phyloP scores from a whole-genome alignment of 208 protist genomes.

The Trypanosomatidae sp. region DNA sequence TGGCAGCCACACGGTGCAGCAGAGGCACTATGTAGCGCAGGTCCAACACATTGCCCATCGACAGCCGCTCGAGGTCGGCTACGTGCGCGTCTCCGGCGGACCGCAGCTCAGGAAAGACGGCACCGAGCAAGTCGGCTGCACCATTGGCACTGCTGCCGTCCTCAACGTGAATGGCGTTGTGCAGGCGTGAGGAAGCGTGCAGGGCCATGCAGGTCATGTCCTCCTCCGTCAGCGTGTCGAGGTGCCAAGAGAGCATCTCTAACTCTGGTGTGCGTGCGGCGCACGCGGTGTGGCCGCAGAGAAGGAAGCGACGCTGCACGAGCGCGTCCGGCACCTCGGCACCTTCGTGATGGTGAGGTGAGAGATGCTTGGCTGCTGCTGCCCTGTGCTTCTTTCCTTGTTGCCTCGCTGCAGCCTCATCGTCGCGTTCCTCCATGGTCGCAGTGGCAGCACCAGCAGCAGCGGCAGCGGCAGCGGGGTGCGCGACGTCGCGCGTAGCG shows the following conservation, averaged over 20 bases:
- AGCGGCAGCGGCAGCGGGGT: constrained; percentile 2
- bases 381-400: not conserved
- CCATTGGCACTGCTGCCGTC: constrained; percentile 1
- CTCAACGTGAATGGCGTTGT: constrained; percentile 60
- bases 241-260: constrained; percentile 78
- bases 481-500: not conserved
- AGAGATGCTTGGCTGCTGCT: not conserved
- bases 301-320: constrained; percentile 58
- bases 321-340: constrained; percentile 50
- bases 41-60: constrained; percentile 43
- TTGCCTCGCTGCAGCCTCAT: not conserved
- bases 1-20: constrained; percentile 66
- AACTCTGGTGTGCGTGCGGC: constrained; percentile 63
- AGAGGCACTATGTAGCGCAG: constrained; percentile 85
- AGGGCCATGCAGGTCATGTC: constrained; percentile 57
- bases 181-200: constrained; percentile 65
- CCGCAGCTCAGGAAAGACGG: constrained; percentile 74
- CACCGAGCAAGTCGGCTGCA: constrained; percentile 48
- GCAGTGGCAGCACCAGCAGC: constrained; percentile 6
- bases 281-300: constrained; percentile 49
- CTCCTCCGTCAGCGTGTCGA: constrained; percentile 75
- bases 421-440: constrained; percentile 6
- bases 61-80: constrained; percentile 38
- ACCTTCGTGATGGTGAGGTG: constrained; percentile 9
- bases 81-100: constrained; percentile 44